Base-by-base conservation (phyloP, 192 early-diverging fungal species). In the Rhizoclosmatium globosum region DNA sequence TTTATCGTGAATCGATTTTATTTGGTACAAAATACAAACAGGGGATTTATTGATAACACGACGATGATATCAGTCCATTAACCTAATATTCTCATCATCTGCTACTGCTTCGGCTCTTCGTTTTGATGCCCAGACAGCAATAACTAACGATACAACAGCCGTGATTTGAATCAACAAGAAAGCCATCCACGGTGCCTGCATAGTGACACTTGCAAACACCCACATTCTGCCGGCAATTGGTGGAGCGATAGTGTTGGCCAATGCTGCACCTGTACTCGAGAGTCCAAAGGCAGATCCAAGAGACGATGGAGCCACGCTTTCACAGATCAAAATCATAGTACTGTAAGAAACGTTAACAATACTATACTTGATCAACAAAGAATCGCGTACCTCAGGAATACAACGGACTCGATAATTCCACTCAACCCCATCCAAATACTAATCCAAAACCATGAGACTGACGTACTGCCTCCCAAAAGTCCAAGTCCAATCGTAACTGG, bases 401-500 rank as follows among this genome's bases (percentile, higher is more conserved):
- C 80, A 38, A 77, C 41, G 21, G 79, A 77, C 62, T 86, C 85
- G 17, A 76, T 74, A 64, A 74, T 50, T 39, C 85, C 85, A n/a
- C 83, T 42, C 1, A 76, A 3, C 38, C 58, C 57, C 68, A 86
- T 47, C 42, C 79, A 60, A 38, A 61, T 74, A 4, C 70, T 41
- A 11, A 46, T 46, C 13, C 23, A 57, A 47, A 4, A 21, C 77
- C 77, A 79, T 17, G 68, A 7, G 2, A 38, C 23, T 38, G 13
- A 42, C 7, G 15, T 31, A n/a, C 39, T n/a, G 9, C 59, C 58
- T 1, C 77, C 67, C 6, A 79, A 17, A 43, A 79, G 17, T 11
- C 78, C 65, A 2, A 83, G 31, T 13, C 46, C 15, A 2, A 76
- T 13, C 13, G 58, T 43, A 64, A 73, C 77, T 31, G 82, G 76